Percentiles rank a stretch among this genome's conserved stretches.
These are phyloP conservation scores for Hypomontagnella monticulosa DNA, from an alignment of 495 filamentous ascomycete genomes.

Conservation along the genomic window DNA sequence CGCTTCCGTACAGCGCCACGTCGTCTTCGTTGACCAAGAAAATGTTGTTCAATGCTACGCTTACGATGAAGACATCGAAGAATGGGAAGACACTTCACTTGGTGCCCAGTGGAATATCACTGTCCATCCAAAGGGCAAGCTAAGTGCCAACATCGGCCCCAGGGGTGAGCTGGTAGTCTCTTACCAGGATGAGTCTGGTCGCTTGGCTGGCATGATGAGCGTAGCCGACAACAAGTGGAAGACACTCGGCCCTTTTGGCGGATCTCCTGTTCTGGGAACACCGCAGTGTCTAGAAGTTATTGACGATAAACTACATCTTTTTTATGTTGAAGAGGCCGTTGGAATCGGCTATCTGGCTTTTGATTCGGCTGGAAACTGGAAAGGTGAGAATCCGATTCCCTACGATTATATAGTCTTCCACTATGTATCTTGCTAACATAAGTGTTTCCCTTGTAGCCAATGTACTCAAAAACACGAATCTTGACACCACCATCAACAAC, in stretches of 20 bases:
- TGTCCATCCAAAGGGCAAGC: slow-evolving; percentile 19
- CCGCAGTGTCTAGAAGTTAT: slow-evolving; percentile 34
- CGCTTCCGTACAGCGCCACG: slow-evolving; percentile 14
- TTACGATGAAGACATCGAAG: slow-evolving; percentile 33
- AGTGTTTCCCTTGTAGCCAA: background rate
- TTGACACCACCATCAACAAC: slow-evolving; percentile 21
- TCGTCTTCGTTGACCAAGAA: slow-evolving; percentile 27
- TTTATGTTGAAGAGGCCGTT: slow-evolving; percentile 44
- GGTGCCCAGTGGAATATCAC: slow-evolving; percentile 28
- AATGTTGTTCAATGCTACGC: slow-evolving; percentile 25
- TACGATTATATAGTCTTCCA: background rate
- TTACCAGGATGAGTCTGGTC: slow-evolving; percentile 26
- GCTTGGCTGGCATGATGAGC: slow-evolving; percentile 21
- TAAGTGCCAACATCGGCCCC: slow-evolving; percentile 19
- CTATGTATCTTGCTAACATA: background rate
- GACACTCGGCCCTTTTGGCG: slow-evolving; percentile 20
- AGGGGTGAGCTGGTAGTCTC: slow-evolving; percentile 28
- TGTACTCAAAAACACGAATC: slow-evolving; percentile 16
- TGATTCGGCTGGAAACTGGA: slow-evolving; percentile 61
- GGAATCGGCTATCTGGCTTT: slow-evolving; percentile 68
- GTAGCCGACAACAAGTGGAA: slow-evolving; percentile 12
- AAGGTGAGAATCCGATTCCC: slow-evolving; percentile 55
- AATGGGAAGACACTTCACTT: slow-evolving; percentile 34
- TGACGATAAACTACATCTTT: slow-evolving; percentile 25
- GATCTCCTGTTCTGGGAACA: slow-evolving; percentile 22